phyloP scores from a whole-genome alignment of 2,329 filamentous ascomycete genomes.

The Ophiostoma australiae region DNA sequence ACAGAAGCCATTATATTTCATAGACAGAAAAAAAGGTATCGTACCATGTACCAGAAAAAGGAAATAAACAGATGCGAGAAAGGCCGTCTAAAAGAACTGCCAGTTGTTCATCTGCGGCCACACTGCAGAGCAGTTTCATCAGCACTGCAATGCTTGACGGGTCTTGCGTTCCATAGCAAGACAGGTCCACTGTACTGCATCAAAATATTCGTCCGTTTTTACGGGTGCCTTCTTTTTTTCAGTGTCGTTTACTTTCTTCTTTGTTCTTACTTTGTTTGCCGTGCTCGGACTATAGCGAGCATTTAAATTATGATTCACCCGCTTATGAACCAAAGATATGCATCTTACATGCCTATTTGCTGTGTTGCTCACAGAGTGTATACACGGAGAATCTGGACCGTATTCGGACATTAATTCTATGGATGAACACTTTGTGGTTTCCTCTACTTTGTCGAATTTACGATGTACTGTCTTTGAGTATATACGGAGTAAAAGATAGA shows the following conservation, averaged over 20 bases:
- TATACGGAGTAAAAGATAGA: too few relatives aligned
- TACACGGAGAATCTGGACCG: background rate
- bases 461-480: background rate
- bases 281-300: background rate
- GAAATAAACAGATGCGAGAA: background rate
- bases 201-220: background rate
- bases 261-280: background rate
- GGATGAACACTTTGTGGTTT: background rate
- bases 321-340: slow-evolving; percentile 8
- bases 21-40: background rate
- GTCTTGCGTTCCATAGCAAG: slow-evolving; percentile 5
- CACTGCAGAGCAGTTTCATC: background rate
- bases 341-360: background rate
- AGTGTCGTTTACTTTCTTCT: background rate
- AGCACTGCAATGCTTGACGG: slow-evolving; percentile 11
- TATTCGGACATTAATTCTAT: background rate
- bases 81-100: background rate
- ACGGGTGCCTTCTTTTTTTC: background rate
- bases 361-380: background rate
- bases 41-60: background rate
- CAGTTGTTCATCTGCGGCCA: background rate
- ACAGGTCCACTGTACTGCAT: background rate
- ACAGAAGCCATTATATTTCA: background rate
- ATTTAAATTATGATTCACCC: background rate
- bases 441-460: background rate